Evolutionary conservation across 495 filamentous ascomycete species (phyloP).

Genomic region (Emericellopsis terricola): DNA sequence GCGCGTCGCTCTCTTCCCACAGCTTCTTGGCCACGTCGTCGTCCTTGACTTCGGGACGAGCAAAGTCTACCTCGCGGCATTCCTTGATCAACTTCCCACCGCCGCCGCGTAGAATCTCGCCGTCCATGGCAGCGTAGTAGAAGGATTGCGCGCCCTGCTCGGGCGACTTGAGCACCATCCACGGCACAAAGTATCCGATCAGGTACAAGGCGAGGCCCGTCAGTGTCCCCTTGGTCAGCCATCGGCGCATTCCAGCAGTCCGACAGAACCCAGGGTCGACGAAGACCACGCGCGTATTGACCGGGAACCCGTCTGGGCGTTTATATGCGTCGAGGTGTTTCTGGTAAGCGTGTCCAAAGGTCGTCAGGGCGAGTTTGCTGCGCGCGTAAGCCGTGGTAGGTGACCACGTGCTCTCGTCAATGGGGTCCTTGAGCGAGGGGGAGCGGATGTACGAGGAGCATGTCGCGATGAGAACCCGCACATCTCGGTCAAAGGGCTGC

Average conservation of each 20-base stretch:
- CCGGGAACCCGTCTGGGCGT: constrained; percentile 63
- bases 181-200: constrained; percentile 59
- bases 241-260: constrained; percentile 74
- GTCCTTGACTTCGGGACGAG: constrained; percentile 56
- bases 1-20: constrained; percentile 75
- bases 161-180: constrained; percentile 73
- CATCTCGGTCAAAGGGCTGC: constrained; percentile 85
- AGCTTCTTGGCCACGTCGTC: constrained; percentile 63
- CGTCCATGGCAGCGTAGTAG: constrained; percentile 71
- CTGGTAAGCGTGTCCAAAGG: constrained; percentile 75
- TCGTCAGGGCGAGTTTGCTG: constrained; percentile 78
- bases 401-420: constrained; percentile 30
- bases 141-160: constrained; percentile 74
- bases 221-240: constrained; percentile 66
- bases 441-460: constrained; percentile 74
- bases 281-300: constrained; percentile 61
- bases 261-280: constrained; percentile 73
- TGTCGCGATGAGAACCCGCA: constrained; percentile 69
- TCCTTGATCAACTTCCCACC: constrained; percentile 74
- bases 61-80: constrained; percentile 55
- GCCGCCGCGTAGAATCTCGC: constrained; percentile 35
- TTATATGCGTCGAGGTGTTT: constrained; percentile 69
- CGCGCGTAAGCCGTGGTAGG: constrained; percentile 48
- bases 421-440: constrained; percentile 31
- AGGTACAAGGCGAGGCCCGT: constrained; percentile 71